Percentiles rank a stretch among this genome's conserved stretches.
Evolutionary conservation across 306 rosid species (phyloP).

Genomic region (Vachellia collinsii): DNA sequence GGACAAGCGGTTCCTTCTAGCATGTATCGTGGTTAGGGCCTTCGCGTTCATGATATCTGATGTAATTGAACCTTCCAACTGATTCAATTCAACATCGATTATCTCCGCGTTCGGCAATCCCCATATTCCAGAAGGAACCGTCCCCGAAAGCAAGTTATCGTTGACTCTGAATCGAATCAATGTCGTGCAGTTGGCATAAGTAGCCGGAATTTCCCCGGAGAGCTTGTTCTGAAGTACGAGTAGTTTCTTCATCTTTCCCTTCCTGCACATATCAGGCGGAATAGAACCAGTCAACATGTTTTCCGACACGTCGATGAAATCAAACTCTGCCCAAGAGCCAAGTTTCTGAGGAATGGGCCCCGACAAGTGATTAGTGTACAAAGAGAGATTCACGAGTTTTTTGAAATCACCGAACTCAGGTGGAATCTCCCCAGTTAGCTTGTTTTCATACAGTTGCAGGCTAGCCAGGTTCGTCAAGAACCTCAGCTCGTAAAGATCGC

Average conservation of each 20-base stretch:
- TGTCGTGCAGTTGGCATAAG: slow-evolving; percentile 55
- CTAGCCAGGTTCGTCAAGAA: slow-evolving; percentile 49
- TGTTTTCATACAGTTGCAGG: slow-evolving; percentile 64
- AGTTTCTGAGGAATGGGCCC: slow-evolving; percentile 78
- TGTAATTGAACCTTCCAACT: slow-evolving; percentile 62
- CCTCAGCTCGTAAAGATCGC: slow-evolving; percentile 63
- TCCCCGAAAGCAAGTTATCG: slow-evolving; percentile 72
- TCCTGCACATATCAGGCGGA: slow-evolving; percentile 83
- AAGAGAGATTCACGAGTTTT: slow-evolving; percentile 54
- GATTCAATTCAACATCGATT: slow-evolving; percentile 67
- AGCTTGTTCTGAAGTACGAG: slow-evolving; percentile 75
- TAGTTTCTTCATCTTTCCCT: slow-evolving; percentile 59
- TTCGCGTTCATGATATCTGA: slow-evolving; percentile 63
- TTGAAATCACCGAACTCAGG: slow-evolving; percentile 74
- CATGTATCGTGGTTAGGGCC: slow-evolving; percentile 45
- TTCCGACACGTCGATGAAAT: slow-evolving; percentile 78
- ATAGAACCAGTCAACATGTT: slow-evolving; percentile 71
- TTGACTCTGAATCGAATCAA: slow-evolving; percentile 68
- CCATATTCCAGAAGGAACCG: slow-evolving; percentile 72
- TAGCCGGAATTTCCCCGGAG: slow-evolving; percentile 75
- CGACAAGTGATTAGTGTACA: slow-evolving; percentile 62
- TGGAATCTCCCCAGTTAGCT: slow-evolving; percentile 65
- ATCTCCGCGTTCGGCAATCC: slow-evolving; percentile 64
- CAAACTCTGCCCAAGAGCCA: slow-evolving; percentile 70
- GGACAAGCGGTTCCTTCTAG: slow-evolving; percentile 53